phyloP scores from a whole-genome alignment of 2,329 filamentous ascomycete genomes.

The Nemania bipapillata region DNA sequence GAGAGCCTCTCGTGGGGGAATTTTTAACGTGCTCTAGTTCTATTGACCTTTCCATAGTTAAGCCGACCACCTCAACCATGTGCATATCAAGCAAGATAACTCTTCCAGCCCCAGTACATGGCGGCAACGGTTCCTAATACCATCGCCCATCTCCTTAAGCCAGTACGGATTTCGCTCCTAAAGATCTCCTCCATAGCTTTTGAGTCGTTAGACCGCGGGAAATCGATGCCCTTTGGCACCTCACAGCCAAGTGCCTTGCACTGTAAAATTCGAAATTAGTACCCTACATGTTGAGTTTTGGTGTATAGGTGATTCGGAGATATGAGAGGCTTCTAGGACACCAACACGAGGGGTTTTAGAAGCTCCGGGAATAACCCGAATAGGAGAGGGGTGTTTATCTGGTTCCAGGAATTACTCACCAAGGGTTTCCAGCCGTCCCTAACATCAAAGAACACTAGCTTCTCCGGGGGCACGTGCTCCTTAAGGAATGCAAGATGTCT shows the following conservation, averaged over 20 bases:
- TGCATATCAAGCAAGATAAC: constrained; percentile 26
- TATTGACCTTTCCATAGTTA: neutral
- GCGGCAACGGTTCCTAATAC: constrained; percentile 35
- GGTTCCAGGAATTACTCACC: neutral
- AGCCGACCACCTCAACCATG: neutral
- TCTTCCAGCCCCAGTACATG: constrained; percentile 31
- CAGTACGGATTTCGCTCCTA: constrained; percentile 39
- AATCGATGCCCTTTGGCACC: constrained; percentile 41
- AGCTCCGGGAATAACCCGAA: neutral
- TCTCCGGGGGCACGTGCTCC: constrained; percentile 42
- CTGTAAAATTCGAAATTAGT: constrained; percentile 11
- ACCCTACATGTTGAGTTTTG: neutral
- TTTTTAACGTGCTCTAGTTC: neutral
- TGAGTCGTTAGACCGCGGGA: constrained; percentile 43
- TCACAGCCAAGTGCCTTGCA: constrained; percentile 41
- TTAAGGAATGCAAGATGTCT: constrained; percentile 43
- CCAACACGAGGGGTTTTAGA: neutral
- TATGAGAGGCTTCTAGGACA: neutral
- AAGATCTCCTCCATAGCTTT: constrained; percentile 44
- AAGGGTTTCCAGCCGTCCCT: constrained; percentile 43
- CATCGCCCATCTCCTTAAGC: constrained; percentile 39
- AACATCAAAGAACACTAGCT: constrained; percentile 45
- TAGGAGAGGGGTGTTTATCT: neutral
- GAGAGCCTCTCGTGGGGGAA: neutral
- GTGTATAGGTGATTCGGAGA: neutral